Evolutionary conservation across 2,329 filamentous ascomycete species (phyloP).

Genomic region (Cytospora piceae): DNA sequence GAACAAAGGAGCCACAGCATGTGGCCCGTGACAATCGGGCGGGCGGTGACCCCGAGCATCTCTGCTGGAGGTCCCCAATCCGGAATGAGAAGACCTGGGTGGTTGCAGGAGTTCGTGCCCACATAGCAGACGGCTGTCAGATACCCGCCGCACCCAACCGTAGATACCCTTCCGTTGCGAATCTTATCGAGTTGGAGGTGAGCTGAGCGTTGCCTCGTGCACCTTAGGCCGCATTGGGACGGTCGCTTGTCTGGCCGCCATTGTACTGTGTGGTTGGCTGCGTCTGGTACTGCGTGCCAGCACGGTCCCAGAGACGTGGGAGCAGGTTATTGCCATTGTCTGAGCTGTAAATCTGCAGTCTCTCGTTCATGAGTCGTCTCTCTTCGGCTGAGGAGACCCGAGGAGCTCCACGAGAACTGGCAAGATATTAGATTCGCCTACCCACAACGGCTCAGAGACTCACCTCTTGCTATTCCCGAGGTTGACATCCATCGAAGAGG

Average conservation of each 20-base stretch:
- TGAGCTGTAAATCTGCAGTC: slow-evolving; percentile 3
- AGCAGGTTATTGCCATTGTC: background rate
- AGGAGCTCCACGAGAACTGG: background rate
- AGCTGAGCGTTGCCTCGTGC: too few relatives aligned
- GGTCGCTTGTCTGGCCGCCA: background rate
- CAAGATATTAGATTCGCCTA: background rate
- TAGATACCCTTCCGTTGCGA: background rate
- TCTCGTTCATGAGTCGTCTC: slow-evolving; percentile 13
- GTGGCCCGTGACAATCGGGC: background rate
- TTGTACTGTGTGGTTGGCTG: background rate
- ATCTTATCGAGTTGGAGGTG: too few relatives aligned
- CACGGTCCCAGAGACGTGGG: slow-evolving; percentile 14
- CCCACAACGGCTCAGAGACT: background rate
- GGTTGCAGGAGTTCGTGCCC: background rate
- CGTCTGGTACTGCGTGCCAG: background rate
- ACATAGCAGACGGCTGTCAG: background rate
- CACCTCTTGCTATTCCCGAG: background rate
- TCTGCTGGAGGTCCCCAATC: background rate
- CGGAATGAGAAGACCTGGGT: background rate
- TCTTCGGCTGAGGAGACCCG: background rate
- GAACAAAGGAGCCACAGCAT: background rate
- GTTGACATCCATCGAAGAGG: slow-evolving; percentile 21
- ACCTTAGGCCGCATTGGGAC: background rate
- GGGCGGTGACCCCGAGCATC: background rate
- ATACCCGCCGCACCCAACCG: background rate